phyloP scores from a whole-genome alignment of 306 rosid genomes.

The Cucurbita ficifolia region DNA sequence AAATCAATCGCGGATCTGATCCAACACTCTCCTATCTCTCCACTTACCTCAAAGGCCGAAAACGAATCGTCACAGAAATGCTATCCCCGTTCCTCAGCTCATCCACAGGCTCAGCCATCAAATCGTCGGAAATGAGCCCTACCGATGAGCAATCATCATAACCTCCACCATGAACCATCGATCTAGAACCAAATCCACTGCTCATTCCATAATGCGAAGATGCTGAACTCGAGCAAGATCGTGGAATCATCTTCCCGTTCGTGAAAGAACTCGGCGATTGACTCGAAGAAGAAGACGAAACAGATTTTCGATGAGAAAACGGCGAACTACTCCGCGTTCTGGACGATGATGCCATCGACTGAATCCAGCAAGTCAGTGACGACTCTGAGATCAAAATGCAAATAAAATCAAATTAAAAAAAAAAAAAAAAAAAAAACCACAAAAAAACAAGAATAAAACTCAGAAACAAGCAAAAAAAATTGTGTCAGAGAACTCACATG shows the following conservation, averaged over 20 bases:
- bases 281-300: constrained; percentile 68
- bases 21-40: constrained; percentile 44
- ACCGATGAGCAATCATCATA: constrained; percentile 43
- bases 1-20: constrained; percentile 42
- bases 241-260: constrained; percentile 65
- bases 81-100: constrained; percentile 64
- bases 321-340: constrained; percentile 93
- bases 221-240: constrained; percentile 62
- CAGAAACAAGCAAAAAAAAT: constrained; percentile 14
- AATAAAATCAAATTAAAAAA: constrained; percentile 1
- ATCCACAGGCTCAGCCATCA: constrained; percentile 43
- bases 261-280: constrained; percentile 62
- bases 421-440: background rate
- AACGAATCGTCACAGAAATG: constrained; percentile 97
- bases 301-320: constrained; percentile 66
- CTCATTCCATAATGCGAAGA: constrained; percentile 61
- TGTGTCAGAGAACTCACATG: constrained; percentile 90
- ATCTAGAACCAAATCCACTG: constrained; percentile 56
- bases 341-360: constrained; percentile 81
- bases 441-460: background rate
- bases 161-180: constrained; percentile 47
- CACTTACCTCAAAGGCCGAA: constrained; percentile 85
- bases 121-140: constrained; percentile 54
- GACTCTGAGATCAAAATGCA: constrained; percentile 24
- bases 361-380: constrained; percentile 34